Conservation (phyloP, 2,329 filamentous ascomycete species). For the Nemania sp. region DNA sequence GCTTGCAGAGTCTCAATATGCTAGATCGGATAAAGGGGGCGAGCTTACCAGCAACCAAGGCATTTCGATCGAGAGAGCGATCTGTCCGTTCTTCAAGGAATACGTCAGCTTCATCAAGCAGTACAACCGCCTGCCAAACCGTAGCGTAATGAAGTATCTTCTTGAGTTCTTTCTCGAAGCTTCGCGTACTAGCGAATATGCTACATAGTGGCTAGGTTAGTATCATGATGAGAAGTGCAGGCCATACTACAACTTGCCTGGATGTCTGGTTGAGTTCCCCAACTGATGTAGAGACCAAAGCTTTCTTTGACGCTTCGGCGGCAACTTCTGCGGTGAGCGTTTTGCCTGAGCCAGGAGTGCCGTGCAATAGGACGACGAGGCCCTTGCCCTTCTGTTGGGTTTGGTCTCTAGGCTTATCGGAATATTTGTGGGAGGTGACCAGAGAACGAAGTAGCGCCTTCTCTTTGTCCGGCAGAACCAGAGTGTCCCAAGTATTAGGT, state of each 20-base stretch:
- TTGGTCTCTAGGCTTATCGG: conserved; percentile 31
- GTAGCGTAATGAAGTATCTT: conserved; percentile 36
- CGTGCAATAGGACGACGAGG: conserved; percentile 43
- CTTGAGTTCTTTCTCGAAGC: conserved; percentile 35
- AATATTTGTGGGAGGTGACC: conserved; percentile 35
- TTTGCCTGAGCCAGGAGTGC: conserved; percentile 44
- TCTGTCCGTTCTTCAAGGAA: conserved; percentile 33
- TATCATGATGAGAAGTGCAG: neutral
- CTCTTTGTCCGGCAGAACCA: conserved; percentile 34
- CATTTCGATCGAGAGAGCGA: conserved; percentile 28
- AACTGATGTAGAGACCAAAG: conserved; percentile 33
- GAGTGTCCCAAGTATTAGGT: conserved; percentile 31
- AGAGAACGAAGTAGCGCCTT: conserved; percentile 36
- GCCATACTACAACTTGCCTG: conserved; percentile 18
- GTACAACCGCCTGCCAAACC: conserved; percentile 37
- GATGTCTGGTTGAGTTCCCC: conserved; percentile 32
- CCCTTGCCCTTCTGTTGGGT: conserved; percentile 44
- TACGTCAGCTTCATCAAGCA: conserved; percentile 41
- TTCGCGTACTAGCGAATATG: conserved; percentile 19
- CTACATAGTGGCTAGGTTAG: conserved; percentile 16
- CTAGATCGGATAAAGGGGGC: neutral
- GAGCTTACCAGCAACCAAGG: conserved; percentile 33
- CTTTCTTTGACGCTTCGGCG: conserved; percentile 33
- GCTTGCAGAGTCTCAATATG: neutral
- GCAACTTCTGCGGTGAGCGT: conserved; percentile 45